A percentile compares a stretch with the other conserved stretches of the same genome.
Conservation (phyloP, 2,329 filamentous ascomycete genomes). For the Colletotrichum lindemuthianum region DNA sequence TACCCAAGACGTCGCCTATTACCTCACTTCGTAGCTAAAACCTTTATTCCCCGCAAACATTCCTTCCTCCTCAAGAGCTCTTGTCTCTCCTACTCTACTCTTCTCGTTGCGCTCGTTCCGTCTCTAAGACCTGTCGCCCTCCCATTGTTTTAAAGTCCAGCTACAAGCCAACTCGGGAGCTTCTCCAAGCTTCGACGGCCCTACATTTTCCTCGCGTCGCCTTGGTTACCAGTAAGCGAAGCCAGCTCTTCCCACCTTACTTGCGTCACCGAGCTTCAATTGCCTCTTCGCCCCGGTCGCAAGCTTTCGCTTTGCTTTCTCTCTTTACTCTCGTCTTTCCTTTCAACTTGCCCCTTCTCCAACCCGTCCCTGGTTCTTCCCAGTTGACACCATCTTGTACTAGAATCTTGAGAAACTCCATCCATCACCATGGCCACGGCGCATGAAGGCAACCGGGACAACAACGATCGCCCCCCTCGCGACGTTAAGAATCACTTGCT, state of each 20-base stretch:
- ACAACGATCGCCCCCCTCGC: constrained; percentile 47
- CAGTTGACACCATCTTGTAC: constrained; percentile 2
- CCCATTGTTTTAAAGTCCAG: constrained; percentile 28
- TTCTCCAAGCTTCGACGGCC: constrained; percentile 29
- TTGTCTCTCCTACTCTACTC: constrained; percentile 13
- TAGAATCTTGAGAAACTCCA: constrained; percentile 19
- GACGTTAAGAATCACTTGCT: constrained; percentile 96
- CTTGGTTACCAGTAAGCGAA: constrained; percentile 32
- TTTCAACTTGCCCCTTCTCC: not conserved
- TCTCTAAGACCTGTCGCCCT: constrained; percentile 19
- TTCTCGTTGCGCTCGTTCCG: constrained; percentile 16
- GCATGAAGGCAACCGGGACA: constrained; percentile 31
- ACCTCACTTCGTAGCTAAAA: constrained; percentile 34
- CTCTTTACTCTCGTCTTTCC: not conserved
- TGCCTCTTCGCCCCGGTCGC: not conserved
- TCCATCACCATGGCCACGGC: constrained; percentile 23
- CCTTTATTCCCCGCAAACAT: constrained; percentile 35
- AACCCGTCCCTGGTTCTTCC: not conserved
- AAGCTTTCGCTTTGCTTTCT: constrained; percentile 12
- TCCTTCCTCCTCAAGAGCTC: constrained; percentile 14
- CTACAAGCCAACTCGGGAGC: constrained; percentile 26
- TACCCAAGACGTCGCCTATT: not conserved
- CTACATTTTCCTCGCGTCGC: constrained; percentile 22
- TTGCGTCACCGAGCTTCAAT: constrained; percentile 32
- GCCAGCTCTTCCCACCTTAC: not conserved